Base-by-base conservation (phyloP, 495 filamentous ascomycete genomes). In the Amniculicola lignicola region DNA sequence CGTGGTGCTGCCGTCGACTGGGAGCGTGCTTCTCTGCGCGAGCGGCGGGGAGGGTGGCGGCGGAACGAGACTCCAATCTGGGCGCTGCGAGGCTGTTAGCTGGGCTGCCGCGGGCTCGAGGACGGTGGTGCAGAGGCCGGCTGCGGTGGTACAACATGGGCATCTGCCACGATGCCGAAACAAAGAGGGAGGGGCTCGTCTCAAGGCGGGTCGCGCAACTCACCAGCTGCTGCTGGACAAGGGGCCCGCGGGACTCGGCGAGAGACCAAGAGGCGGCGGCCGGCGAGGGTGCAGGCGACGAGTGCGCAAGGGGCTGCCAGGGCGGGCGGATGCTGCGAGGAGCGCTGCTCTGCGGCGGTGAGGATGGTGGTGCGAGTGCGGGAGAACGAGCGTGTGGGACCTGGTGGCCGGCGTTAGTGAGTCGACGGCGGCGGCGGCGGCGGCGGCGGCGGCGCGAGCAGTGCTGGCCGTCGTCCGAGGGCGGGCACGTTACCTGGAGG, bases 141-240 rank as follows among this genome's bases (percentile, higher is more conserved):
- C 21, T 29, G 43, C n/a, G 56, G 55, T 41, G 24, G 61, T 57
- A 60, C 56, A 56, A 53, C 61, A 60, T 56, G 39, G 46, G 11
- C n/a, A 42, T 56, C 61, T 60, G 45, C 47, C 61, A 57, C 56
- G 37, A 41, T 38, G 16, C 27, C 45, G 61, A 52, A 56, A 64
- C 61, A 64, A 64, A 60, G 60, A 55, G 22, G 27, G 54, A 58
- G 51, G 56, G 51, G 50, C 18, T 47, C 42, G 54, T 27, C 37
- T 54, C 42, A 21, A 38, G 45, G 48, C 41, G 35, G 57, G 38
- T 47, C 15, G 35, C 49, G 48, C 24, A 51, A 60, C 58, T 50
- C 40, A 64, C 61, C 56, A 41, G 41, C 21, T n/a, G 55, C 57
- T 19, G 53, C 51, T 55, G 41, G 38, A 58, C 48, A 57, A 63